Base-by-base conservation (phyloP, 2,329 filamentous ascomycete genomes). In the Alternaria triticimaculans region DNA sequence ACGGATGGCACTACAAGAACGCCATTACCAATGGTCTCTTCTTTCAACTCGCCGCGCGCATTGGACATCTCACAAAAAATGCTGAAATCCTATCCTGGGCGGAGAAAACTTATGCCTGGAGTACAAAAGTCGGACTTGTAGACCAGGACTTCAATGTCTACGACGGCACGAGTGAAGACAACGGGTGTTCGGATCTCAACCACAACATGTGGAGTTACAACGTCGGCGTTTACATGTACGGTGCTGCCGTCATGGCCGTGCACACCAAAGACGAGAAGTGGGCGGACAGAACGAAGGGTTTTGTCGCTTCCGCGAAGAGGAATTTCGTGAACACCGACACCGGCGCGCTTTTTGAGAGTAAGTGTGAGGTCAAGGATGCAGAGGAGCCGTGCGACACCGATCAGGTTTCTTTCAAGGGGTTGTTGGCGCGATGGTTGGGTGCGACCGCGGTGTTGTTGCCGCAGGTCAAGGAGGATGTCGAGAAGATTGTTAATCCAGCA, bases 1-100 rank as follows among this genome's bases (percentile, higher is more conserved):
- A 89, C 66, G 93, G 93, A 9, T 89, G 92, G 75, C 85, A 88
- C 71, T 95, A 96, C 85, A 95, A 93, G 79, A 94, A 94, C 80
- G 86, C 88, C 18, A 87, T 94, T 68, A 88, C 89, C 60, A 95
- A 95, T 77, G 92, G 91, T 18, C 88, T 89, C 5, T 89, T 96
- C 78, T 94, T 96, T 80, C 90, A 94, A 76, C 85, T 96, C 33
- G 89, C 91, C 1, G 91, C 92, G 0, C 88, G 92, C 7, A 84
- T 95, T 11, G 90, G 88, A 5, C 86, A 89, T 46, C 87, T 86
- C 50, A 91, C 89, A 0, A 86, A 86, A 10, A 88, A 91, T 71
- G 77, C 84, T 1, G 72, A 75, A 5, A 70, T 72, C 8, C 50
- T 64, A 18, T 84, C 89, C 3, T 92, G 90, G 90, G 90, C 90